Percentiles rank a stretch among this genome's conserved stretches.
Evolutionary conservation across 768 basidiomycete genomes (phyloP).

Genomic region (Aureoboletus auriporus): DNA sequence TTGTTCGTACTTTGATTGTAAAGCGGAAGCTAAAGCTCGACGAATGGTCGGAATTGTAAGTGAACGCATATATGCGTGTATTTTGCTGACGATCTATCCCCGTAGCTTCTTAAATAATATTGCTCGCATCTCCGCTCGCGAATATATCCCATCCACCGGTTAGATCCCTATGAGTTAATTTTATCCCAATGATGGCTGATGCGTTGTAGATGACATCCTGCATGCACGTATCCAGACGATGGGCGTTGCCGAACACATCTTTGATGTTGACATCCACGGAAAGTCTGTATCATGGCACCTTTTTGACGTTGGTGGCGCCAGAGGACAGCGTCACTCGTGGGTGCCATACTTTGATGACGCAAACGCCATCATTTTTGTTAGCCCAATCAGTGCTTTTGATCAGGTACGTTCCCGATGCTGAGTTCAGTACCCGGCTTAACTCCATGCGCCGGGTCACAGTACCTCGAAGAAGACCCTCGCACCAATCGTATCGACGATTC

Average conservation of each 20-base stretch:
- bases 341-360: conserved; percentile 66
- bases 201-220: conserved; percentile 67
- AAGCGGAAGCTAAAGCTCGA: conserved; percentile 73
- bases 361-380: conserved; percentile 77
- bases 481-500: conserved; percentile 87
- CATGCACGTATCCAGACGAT: conserved; percentile 90
- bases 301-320: conserved; percentile 68
- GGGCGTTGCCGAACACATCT: conserved; percentile 81
- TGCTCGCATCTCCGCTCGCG: conserved; percentile 59
- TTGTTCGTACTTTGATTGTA: conserved; percentile 63
- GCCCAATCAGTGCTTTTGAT: conserved; percentile 76
- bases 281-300: conserved; percentile 73
- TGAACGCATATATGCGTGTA: conserved; percentile 20
- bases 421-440: conserved; percentile 1
- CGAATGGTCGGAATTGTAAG: conserved; percentile 88
- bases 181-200: conserved; percentile 25
- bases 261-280: conserved; percentile 77
- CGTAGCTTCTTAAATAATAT: conserved; percentile 74
- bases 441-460: conserved; percentile 38
- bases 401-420: conserved; percentile 41
- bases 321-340: conserved; percentile 74
- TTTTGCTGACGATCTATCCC: conserved; percentile 3
- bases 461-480: conserved; percentile 81
- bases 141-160: conserved; percentile 78
- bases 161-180: conserved; percentile 19